Conservation (phyloP, 345 rosid genomes). For the Lumnitzera littorea region DNA sequence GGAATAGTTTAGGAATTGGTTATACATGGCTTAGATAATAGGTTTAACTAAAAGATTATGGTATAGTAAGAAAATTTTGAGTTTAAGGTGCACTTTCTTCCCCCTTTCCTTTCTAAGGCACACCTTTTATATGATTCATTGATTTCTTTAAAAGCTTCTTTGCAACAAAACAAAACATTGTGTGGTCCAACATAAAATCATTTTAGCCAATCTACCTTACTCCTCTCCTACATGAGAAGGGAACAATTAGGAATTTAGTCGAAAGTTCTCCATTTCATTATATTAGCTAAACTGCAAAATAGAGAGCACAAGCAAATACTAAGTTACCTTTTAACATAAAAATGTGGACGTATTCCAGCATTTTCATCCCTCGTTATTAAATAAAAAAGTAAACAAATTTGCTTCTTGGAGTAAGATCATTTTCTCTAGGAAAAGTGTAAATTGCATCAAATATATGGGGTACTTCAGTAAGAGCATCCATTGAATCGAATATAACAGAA, state of each 20-base stretch:
- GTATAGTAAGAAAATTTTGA: too few relatives aligned
- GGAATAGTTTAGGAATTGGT: too few relatives aligned
- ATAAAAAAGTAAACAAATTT: constrained; percentile 1
- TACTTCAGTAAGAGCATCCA: neutral
- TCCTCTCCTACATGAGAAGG: neutral
- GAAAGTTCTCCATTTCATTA: too few relatives aligned
- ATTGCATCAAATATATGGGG: neutral
- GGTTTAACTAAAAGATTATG: too few relatives aligned
- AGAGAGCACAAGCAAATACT: neutral
- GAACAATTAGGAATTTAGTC: neutral
- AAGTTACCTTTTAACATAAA: constrained; percentile 11
- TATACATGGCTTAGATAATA: too few relatives aligned
- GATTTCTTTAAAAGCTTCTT: too few relatives aligned
- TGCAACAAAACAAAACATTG: too few relatives aligned
- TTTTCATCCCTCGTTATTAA: constrained; percentile 6
- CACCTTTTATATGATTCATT: too few relatives aligned
- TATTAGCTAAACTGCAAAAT: neutral
- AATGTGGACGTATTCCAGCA: constrained; percentile 10
- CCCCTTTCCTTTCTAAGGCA: too few relatives aligned
- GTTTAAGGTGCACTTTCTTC: too few relatives aligned
- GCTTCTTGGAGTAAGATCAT: neutral
- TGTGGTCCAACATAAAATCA: constrained; percentile 17
- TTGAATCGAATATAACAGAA: neutral
- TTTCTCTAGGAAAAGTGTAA: constrained; percentile 4
- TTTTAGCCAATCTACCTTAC: constrained; percentile 4